Percentiles rank a stretch among this genome's conserved stretches.
These are phyloP conservation scores for Tritrichomonas musculus DNA, from an alignment of 208 protist genomes.

Conservation along the genomic window DNA sequence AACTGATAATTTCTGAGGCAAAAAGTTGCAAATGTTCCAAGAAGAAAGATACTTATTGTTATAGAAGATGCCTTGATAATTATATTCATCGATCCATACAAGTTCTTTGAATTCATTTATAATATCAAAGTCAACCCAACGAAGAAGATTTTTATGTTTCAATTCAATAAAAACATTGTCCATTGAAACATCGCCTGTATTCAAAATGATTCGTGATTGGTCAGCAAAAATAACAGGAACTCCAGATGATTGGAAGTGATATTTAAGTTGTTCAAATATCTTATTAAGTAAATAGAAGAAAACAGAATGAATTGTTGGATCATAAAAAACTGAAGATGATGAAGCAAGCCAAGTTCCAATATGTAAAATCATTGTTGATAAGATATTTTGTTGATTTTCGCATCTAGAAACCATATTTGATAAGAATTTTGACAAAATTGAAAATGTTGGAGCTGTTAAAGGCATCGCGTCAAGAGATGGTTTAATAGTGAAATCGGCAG, in stretches of 20 bases:
- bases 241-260: background rate
- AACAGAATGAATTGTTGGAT: slow-evolving; percentile 21
- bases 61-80: background rate
- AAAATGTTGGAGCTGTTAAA: background rate
- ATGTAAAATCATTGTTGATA: background rate
- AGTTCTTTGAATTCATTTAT: background rate
- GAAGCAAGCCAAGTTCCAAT: background rate
- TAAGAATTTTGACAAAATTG: background rate
- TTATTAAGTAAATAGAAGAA: background rate
- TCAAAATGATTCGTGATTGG: background rate
- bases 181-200: background rate
- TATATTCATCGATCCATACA: slow-evolving; percentile 9
- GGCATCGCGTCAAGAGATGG: background rate
- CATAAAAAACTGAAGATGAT: background rate
- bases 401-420: background rate
- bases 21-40: slow-evolving; percentile 1
- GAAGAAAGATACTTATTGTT: too few relatives aligned
- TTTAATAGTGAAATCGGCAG: background rate
- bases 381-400: background rate
- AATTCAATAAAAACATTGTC: background rate
- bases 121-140: background rate
- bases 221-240: background rate
- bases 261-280: background rate
- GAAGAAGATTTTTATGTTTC: background rate
- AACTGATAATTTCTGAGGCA: background rate